Conservation (phyloP, 768 basidiomycete species). For the Grammothele lineata region DNA sequence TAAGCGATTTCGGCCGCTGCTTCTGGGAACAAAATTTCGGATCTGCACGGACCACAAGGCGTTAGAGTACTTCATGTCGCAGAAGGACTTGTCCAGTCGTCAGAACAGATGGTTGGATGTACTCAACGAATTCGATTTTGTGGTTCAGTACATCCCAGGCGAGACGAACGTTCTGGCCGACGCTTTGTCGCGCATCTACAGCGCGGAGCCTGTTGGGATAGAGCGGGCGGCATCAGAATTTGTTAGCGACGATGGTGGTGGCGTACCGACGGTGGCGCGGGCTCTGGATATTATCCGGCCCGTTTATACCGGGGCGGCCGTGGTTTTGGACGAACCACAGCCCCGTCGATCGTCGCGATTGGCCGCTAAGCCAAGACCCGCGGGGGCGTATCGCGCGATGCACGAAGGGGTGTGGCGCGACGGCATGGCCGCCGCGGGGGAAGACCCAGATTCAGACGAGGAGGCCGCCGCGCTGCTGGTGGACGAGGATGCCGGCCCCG, state of each 20-base stretch:
- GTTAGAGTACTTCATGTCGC: conserved; percentile 9
- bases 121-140: conserved; percentile 18
- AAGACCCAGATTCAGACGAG: neutral
- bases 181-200: conserved; percentile 5
- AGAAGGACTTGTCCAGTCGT: conserved; percentile 13
- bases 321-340: neutral
- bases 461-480: neutral
- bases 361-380: neutral
- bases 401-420: neutral
- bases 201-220: conserved; percentile 10
- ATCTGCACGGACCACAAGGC: conserved; percentile 18
- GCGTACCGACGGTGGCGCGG: neutral
- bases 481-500: no score
- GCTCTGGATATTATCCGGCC: neutral
- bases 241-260: neutral
- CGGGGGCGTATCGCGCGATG: neutral
- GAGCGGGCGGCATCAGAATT: conserved; percentile 8
- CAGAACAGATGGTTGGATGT: conserved; percentile 17
- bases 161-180: conserved; percentile 15
- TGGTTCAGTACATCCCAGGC: conserved; percentile 18
- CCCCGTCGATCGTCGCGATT: neutral
- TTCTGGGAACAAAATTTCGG: conserved; percentile 12
- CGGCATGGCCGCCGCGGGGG: no score
- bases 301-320: neutral
- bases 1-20: conserved; percentile 20